A percentile compares a stretch with the other conserved stretches of the same genome.
Evolutionary conservation across 2,329 filamentous ascomycete species (phyloP).

Genomic region (Ilyonectria destructans): DNA sequence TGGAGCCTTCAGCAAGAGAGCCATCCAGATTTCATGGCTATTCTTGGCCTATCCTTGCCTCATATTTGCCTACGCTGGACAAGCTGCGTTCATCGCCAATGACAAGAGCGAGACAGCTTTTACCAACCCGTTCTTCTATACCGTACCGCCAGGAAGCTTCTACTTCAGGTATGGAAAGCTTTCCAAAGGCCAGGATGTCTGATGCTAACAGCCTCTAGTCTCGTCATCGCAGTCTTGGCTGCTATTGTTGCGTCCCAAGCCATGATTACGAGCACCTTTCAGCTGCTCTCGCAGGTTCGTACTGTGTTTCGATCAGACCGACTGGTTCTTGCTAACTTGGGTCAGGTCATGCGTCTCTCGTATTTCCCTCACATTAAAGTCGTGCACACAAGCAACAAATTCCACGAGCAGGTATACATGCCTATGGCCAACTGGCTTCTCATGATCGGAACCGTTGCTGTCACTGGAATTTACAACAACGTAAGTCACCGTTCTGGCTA

Average conservation of each 20-base stretch:
- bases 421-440: constrained; percentile 83
- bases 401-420: constrained; percentile 83
- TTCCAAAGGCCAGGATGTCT: accelerated
- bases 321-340: not conserved
- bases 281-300: constrained; percentile 69
- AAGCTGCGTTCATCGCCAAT: constrained; percentile 78
- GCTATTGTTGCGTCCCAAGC: constrained; percentile 84
- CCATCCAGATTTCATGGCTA: constrained; percentile 83
- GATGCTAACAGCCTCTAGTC: constrained; percentile 59
- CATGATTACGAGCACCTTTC: constrained; percentile 83
- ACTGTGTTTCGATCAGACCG: too few relatives aligned
- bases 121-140: constrained; percentile 81
- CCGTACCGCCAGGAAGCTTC: constrained; percentile 76
- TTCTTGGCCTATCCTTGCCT: constrained; percentile 77
- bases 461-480: constrained; percentile 81
- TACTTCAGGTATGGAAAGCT: constrained; percentile 54
- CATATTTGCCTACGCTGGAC: constrained; percentile 77
- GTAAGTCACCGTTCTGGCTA: constrained; percentile 52
- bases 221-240: constrained; percentile 78
- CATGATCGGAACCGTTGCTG: constrained; percentile 80
- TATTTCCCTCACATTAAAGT: constrained; percentile 84
- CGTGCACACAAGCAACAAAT: constrained; percentile 77
- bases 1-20: constrained; percentile 78
- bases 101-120: constrained; percentile 60
- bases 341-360: constrained; percentile 73